Percentiles rank a stretch among this genome's conserved stretches.
Evolutionary conservation across 1,284 basidiomycete species (phyloP).

Genomic region (Boletus albobrunnescens): DNA sequence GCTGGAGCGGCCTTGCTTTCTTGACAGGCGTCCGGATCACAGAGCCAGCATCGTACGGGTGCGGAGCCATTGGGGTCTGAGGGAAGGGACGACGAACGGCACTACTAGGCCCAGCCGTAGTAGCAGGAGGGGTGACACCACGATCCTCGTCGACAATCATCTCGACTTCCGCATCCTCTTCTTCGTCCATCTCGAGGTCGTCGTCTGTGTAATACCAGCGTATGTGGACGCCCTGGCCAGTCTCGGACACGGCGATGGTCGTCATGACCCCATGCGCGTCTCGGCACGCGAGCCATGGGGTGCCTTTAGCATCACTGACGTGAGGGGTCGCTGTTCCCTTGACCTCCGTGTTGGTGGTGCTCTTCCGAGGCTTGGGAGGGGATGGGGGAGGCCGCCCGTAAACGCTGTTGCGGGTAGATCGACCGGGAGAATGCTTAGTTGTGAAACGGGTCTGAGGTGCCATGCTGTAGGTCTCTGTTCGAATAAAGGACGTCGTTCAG

Average conservation of each 20-base stretch:
- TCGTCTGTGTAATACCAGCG: slow-evolving; percentile 19
- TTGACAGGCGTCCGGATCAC: slow-evolving; percentile 30
- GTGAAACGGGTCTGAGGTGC: slow-evolving; percentile 24
- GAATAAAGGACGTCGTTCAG: not conserved
- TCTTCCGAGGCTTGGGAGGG: slow-evolving; percentile 10
- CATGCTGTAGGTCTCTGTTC: slow-evolving; percentile 11
- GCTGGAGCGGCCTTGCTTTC: slow-evolving; percentile 27
- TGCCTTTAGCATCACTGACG: not conserved
- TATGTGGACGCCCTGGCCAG: slow-evolving; percentile 20
- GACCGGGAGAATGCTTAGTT: slow-evolving; percentile 16
- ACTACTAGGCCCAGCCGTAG: not conserved
- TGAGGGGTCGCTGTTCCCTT: not conserved
- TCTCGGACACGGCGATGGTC: slow-evolving; percentile 19
- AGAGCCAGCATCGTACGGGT: slow-evolving; percentile 29
- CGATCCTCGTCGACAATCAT: slow-evolving; percentile 20
- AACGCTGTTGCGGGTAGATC: slow-evolving; percentile 23
- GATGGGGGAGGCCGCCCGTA: slow-evolving; percentile 15
- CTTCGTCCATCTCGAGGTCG: slow-evolving; percentile 3
- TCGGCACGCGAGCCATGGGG: slow-evolving; percentile 21
- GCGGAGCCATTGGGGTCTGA: slow-evolving; percentile 23
- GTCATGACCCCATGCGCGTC: slow-evolving; percentile 13
- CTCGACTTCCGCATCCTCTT: slow-evolving; percentile 1
- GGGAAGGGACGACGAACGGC: slow-evolving; percentile 9
- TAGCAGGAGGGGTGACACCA: slow-evolving; percentile 11
- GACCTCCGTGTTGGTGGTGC: not conserved